Base-by-base conservation (phyloP, 306 rosid genomes). In the Dalbergia cochinchinensis region DNA sequence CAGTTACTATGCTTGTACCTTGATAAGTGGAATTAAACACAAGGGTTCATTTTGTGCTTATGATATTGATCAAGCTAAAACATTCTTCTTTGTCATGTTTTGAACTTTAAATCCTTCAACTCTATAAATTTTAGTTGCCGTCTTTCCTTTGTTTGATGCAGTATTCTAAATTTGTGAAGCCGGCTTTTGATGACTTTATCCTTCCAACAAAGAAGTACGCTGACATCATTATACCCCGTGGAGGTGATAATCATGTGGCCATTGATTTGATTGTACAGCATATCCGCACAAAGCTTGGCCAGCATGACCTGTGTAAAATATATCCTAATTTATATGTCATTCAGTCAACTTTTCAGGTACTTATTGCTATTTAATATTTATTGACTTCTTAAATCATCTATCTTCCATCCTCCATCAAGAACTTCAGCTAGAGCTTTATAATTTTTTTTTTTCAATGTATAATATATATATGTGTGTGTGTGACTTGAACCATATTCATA, bases 161-260 rank as follows among this genome's bases (percentile, higher is more conserved):
- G 99, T 96, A 96, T 83, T 91, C 99, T 64, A 89, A 91, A 81
- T 93, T 91, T 83, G 99, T 96, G 82, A 96, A 96, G 88, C 98
- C 99, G 4, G 99, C 99, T 82, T 96, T 93, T 85, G 99, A 96
- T 81, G 99, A 96, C 85, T 96, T 96, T 67, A 93, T 96, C 77
- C 96, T 96, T 78, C 98, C 99, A 58, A 93, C 99, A 55, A 96
- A 96, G 89, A 96, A 96, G 88, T 96, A 96, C 83, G 99, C 99
- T 16, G 98, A 96, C 87, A 92, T 96, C 84, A 96, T 96, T 67
- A 96, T 96, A 61, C 99, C 99, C 85, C 95, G 98, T 33, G 99
- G 99, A 69, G 98, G 99, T 69, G 99, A 96, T 80, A 96, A 96
- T 83, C 99, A 93, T 78, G 97, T 96, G 59, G 98, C 99, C 31